A percentile compares a stretch with the other conserved stretches of the same genome.
These are phyloP conservation scores for Sclerotinia glacialis DNA, from an alignment of 2,329 filamentous ascomycete genomes.

Conservation along the genomic window DNA sequence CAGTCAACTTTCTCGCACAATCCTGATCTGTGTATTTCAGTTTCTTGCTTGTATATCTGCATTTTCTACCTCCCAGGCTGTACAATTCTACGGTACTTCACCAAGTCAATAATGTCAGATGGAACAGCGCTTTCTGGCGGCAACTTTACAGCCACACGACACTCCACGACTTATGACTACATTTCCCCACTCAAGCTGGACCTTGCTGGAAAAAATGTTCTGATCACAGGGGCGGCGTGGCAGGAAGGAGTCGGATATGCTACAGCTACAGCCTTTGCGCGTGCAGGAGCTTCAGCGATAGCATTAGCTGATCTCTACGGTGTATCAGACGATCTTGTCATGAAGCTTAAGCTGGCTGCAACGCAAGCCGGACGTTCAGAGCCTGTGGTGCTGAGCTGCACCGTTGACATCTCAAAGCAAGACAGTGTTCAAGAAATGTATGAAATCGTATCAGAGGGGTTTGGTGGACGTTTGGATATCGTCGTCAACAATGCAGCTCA, in stretches of 20 bases:
- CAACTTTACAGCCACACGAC: slow-evolving; percentile 1
- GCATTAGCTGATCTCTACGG: slow-evolving; percentile 16
- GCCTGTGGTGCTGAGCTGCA: slow-evolving; percentile 8
- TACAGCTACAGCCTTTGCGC: slow-evolving; percentile 15
- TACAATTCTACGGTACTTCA: not conserved
- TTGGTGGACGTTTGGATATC: slow-evolving; percentile 28
- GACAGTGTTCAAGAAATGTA: slow-evolving; percentile 8
- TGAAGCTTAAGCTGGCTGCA: slow-evolving; percentile 2
- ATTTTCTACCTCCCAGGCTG: too few species aligned
- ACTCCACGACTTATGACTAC: slow-evolving; percentile 14
- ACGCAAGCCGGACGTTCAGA: slow-evolving; percentile 4
- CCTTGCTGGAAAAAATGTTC: slow-evolving; percentile 1
- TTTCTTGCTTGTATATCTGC: too few species aligned
- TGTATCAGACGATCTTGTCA: not conserved
- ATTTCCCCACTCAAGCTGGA: slow-evolving; percentile 10
- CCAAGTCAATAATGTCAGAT: not conserved
- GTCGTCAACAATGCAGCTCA: slow-evolving; percentile 32
- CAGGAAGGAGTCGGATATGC: slow-evolving; percentile 18
- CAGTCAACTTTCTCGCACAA: too few species aligned
- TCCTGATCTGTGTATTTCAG: too few species aligned
- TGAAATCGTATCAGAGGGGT: not conserved
- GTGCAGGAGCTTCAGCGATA: slow-evolving; percentile 14
- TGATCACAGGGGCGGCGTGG: slow-evolving; percentile 18
- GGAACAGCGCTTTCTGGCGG: slow-evolving; percentile 10
- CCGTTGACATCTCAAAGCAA: slow-evolving; percentile 5